Percentiles rank a stretch among this genome's conserved stretches.
Conservation (phyloP, 2,329 filamentous ascomycete genomes). For the Corynespora cassiicola region DNA sequence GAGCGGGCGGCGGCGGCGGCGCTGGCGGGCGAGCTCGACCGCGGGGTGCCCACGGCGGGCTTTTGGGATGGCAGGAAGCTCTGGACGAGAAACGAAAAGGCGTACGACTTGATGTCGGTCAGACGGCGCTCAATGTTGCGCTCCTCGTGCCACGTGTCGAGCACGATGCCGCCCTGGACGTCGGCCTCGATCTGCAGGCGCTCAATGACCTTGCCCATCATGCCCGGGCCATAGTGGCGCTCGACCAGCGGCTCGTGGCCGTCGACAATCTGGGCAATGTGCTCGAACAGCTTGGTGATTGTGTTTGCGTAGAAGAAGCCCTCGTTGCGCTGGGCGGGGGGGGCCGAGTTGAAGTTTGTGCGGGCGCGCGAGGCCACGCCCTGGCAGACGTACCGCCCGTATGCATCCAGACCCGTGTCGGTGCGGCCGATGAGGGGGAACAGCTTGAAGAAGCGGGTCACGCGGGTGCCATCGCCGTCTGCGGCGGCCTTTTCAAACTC, state of each 20-base stretch:
- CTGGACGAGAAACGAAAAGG: slow-evolving; percentile 95
- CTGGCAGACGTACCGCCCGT: slow-evolving; percentile 94
- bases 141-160: slow-evolving; percentile 96
- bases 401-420: slow-evolving; percentile 90
- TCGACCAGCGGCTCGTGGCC: slow-evolving; percentile 90
- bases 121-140: slow-evolving; percentile 82
- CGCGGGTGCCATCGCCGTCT: slow-evolving; percentile 85
- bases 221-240: slow-evolving; percentile 88
- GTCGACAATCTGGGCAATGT: slow-evolving; percentile 96
- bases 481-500: slow-evolving; percentile 93
- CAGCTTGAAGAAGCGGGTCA: slow-evolving; percentile 97
- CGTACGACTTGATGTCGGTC: slow-evolving; percentile 96
- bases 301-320: slow-evolving; percentile 91
- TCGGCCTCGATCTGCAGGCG: slow-evolving; percentile 93
- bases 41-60: slow-evolving; percentile 65
- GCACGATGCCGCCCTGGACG: slow-evolving; percentile 91
- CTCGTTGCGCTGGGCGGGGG: slow-evolving; percentile 69
- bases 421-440: slow-evolving; percentile 92
- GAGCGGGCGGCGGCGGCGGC: slow-evolving; percentile 60
- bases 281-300: slow-evolving; percentile 91
- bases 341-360: slow-evolving; percentile 75
- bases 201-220: slow-evolving; percentile 95
- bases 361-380: slow-evolving; percentile 87
- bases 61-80: slow-evolving; percentile 83
- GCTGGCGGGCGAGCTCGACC: slow-evolving; percentile 77